Conservation (phyloP, 148 eudicot genomes). For the Vaccinium macrocarpon region DNA sequence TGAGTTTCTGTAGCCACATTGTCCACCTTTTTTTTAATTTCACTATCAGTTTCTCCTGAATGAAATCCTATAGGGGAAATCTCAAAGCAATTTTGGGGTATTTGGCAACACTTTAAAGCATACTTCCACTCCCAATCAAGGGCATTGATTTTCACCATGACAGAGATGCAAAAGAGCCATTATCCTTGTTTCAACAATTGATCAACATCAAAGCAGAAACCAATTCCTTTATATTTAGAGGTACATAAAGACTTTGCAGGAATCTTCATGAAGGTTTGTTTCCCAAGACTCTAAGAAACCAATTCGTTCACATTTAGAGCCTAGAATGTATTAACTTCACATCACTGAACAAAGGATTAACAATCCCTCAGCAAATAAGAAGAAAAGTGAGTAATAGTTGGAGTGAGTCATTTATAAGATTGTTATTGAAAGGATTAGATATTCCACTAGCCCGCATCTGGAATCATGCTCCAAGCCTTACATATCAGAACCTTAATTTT, state of each 20-base stretch:
- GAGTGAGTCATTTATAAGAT: background rate
- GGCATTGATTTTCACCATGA: background rate
- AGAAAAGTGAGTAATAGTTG: background rate
- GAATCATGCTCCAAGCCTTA: slow-evolving; percentile 2
- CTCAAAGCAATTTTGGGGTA: background rate
- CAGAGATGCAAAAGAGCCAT: background rate
- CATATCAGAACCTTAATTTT: background rate
- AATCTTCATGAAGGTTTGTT: background rate
- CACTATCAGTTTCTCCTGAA: background rate
- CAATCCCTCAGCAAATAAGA: background rate
- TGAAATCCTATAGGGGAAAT: background rate
- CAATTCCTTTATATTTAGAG: background rate
- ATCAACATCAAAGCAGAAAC: background rate
- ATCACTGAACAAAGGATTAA: background rate
- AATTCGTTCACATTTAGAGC: too few species aligned
- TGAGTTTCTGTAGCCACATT: background rate
- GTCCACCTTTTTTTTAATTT: background rate
- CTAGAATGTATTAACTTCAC: background rate
- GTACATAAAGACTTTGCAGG: background rate
- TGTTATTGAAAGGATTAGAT: background rate
- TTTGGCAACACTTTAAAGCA: background rate
- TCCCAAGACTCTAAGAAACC: background rate
- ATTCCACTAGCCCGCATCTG: background rate
- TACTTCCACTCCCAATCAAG: background rate
- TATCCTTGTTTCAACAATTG: too few species aligned